A percentile compares a stretch with the other conserved stretches of the same genome.
Conservation (phyloP, 192 early-diverging fungal species). For the Linderina pennispora region DNA sequence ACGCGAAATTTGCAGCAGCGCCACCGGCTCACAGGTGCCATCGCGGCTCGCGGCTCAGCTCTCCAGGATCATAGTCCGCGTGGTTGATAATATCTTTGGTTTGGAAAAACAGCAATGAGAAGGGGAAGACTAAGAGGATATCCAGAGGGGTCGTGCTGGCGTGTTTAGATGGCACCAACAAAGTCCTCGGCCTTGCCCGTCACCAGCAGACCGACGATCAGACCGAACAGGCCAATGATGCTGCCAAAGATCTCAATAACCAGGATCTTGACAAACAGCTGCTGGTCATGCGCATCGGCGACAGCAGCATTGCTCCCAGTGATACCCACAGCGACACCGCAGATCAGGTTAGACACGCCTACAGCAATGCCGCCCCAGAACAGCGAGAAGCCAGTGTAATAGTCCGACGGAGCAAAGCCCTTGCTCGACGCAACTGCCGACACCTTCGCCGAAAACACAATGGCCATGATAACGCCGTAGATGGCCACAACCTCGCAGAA, state of each 20-base stretch:
- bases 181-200: slow-evolving; percentile 48
- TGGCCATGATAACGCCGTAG: slow-evolving; percentile 98
- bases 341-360: slow-evolving; percentile 87
- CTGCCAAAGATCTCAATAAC: slow-evolving; percentile 97
- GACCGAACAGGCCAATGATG: slow-evolving; percentile 93
- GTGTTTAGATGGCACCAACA: slow-evolving; percentile 9
- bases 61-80: too few relatives aligned
- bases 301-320: slow-evolving; percentile 89
- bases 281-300: slow-evolving; percentile 92
- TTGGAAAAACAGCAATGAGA: slow-evolving; percentile 1
- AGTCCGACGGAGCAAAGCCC: slow-evolving; percentile 53
- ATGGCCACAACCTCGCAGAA: slow-evolving; percentile 99
- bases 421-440: slow-evolving; percentile 43
- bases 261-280: slow-evolving; percentile 95
- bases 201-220: slow-evolving; percentile 89
- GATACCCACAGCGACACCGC: slow-evolving; percentile 89
- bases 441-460: slow-evolving; percentile 89
- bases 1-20: too few relatives aligned
- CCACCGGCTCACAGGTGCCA: too few relatives aligned
- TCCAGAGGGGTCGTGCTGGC: neutral
- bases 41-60: too few relatives aligned
- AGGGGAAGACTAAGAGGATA: slow-evolving; percentile 1
- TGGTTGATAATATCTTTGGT: too few relatives aligned
- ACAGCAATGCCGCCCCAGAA: slow-evolving; percentile 98
- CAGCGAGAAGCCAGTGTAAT: slow-evolving; percentile 86